phyloP scores from a whole-genome alignment of 2,329 filamentous ascomycete genomes.

The Alternaria postmessia region DNA sequence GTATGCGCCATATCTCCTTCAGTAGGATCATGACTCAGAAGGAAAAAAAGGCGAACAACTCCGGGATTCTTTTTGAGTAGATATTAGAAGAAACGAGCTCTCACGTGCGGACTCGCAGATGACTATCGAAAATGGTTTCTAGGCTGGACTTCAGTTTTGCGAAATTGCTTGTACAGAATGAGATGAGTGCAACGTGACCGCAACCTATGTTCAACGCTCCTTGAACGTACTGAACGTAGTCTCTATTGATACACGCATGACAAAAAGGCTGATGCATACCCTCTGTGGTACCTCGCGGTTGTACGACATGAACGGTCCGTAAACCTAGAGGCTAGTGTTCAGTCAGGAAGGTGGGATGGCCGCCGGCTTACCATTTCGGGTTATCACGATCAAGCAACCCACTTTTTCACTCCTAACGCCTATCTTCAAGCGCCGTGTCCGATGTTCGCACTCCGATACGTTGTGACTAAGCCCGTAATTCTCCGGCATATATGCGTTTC shows the following conservation, averaged over 20 bases:
- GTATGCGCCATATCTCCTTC: background rate
- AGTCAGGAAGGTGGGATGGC: slow-evolving; percentile 14
- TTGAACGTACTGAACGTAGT: no score
- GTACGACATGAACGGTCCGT: background rate
- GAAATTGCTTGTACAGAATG: background rate
- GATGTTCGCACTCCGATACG: slow-evolving; percentile 2
- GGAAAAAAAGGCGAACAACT: background rate
- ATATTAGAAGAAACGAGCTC: background rate
- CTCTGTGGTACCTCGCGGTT: background rate
- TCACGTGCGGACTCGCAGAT: background rate
- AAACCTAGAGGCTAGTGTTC: background rate
- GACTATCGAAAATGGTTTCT: background rate
- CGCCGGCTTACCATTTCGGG: slow-evolving; percentile 25
- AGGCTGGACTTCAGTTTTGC: background rate
- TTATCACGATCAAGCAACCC: slow-evolving; percentile 3
- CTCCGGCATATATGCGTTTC: background rate
- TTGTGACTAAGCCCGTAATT: slow-evolving; percentile 1
- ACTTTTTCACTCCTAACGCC: slow-evolving; percentile 5
- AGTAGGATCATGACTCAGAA: background rate
- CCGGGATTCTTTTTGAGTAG: background rate
- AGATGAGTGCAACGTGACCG: background rate
- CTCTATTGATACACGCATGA: background rate
- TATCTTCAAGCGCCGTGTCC: slow-evolving; percentile 10
- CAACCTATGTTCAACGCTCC: background rate
- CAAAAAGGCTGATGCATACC: background rate